Base-by-base conservation (phyloP, 1,284 basidiomycete species). In the Singerocomus inundabilis region DNA sequence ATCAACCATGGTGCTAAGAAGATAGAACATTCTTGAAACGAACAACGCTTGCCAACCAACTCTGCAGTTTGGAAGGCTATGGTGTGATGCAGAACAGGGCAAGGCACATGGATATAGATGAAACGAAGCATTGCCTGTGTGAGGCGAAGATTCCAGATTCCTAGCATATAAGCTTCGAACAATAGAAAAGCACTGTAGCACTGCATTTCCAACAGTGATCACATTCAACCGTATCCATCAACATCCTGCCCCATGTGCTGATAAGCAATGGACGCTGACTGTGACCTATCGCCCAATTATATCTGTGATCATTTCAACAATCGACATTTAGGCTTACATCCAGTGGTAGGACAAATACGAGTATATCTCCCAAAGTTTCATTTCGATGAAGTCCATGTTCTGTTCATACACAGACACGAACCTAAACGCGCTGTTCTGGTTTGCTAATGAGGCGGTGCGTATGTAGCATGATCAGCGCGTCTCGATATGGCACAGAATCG, bases 121-220 rank as follows among this genome's bases (percentile, higher is more conserved):
- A 46, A 54, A 57, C 36, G 41, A 56, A 16, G 31, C n/a, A 29
- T 45, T 28, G 33, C 8, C 39, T 44, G 29, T 29, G 41, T 30
- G 32, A 44, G 42, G 36, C 39, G 11, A 21, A 52, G 16, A 10
- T 34, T 26, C 24, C 35, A 37, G n/a, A 15, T 42, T 33, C 31
- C 29, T 16, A n/a, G 38, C 16, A 29, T n/a, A 44, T 44, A 39
- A 45, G 29, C 35, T 40, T 44, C 8, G 15, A 7, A 21, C 30
- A 29, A 24, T 16, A 1, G 7, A 39, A 45, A 5, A 43, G 29
- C 12, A 2, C n/a, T 11, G 15, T 42, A 24, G 38, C 28, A 26
- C 18, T 33, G 38, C 7, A 46, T 35, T 24, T 46, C n/a, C 12
- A 32, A 15, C 18, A 35, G 24, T 5, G 24, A 34, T 40, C n/a